Base-by-base conservation (phyloP, 1,284 basidiomycete species). In the Sphaerobolus stellatus region DNA sequence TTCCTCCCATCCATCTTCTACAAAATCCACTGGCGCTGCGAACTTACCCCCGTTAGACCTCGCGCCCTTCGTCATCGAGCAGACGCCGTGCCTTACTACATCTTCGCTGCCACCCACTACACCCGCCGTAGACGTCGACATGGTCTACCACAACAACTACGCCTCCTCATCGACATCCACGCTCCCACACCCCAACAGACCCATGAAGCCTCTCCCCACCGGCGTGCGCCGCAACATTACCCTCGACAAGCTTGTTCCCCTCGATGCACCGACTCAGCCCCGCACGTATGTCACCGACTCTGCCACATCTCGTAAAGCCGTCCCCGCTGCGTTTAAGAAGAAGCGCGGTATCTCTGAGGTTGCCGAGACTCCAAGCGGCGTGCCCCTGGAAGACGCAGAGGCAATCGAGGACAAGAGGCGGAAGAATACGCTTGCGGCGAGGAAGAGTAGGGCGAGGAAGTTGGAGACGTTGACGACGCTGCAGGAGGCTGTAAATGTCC, bases 371-470 rank as follows among this genome's bases (percentile, higher is more conserved):
- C n/a, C n/a, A n/a, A 81, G 74, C 7, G 51, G 13, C 28, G 41
- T 8, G 18, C 81, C 81, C 9, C 84, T 84, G 25, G 76, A 75
- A 22, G 73, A 72, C 11, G 49, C 69, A 40, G 74, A 72, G 4
- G 80, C 83, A 53, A 90, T 92, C 61, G 87, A 86, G 68, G 76
- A 76, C 24, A 92, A 92, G 77, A 80, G 90, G 41, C 77, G 86
- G 3, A 84, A 88, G 68, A 92, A 92, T 68, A 92, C 90, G 1
- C 68, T 92, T 13, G 90, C 90, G 0, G 90, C 90, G 36, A 77
- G 90, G 7, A 79, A 86, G 52, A 84, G 81, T 61, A 76, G 90
- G 6, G 83, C 84, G 78, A 78, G 90, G 40, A 92, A 92, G 77
- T 72, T 89, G 25, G 82, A 88, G 73, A 80, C 89, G 60, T 80